Base-by-base conservation (phyloP, 371 early-diverging fungal species). In the Fennellomyces sp. region DNA sequence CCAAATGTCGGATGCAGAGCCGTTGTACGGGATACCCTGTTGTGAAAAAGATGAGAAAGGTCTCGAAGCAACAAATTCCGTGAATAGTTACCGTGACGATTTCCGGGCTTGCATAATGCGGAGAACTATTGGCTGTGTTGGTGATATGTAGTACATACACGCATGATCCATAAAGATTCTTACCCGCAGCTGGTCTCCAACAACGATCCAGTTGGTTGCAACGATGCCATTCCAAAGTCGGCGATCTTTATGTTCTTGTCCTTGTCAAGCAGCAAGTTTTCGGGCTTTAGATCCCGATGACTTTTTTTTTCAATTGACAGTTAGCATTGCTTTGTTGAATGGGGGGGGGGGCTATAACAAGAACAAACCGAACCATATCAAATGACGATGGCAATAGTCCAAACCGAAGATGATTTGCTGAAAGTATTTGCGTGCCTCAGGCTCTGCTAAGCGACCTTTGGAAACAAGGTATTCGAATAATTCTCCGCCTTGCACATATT, bases 241-340 rank as follows among this genome's bases (percentile, higher is more conserved):
- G 91, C 92, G 65, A 91, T 88, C 62, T 93, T 94, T 27, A 88
- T 90, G 61, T 78, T 86, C 31, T 86, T 87, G 35, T 85, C 81
- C 59, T 61, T 61, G 72, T 97, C 96, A 17, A 99, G 78, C 56
- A 99, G 80, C 45, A 99, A 79, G 73, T 99, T 99, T 61, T 90
- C 91, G 70, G 97, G 97, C 68, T 99, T 99, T 17, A 99, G 77
- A 75, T 99, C 99, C 53, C 99, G 91, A 77, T 99, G 98, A 58
- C 97, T 93, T n/a, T n/a, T n/a, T n/a, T n/a, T n/a, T n/a, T n/a
- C n/a, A n/a, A n/a, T n/a, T n/a, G 47, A 47, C 21, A 10, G 7
- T 11, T 11, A 12, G 36, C 36, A 8, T 36, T 11, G 36, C 36
- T 36, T 36, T n/a, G n/a, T n/a, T n/a, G n/a, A n/a, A n/a, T n/a